Percentiles rank a stretch among this genome's conserved stretches.
Evolutionary conservation across 352 stramenopile species (phyloP).

Genomic region (Pythium apleroticum): DNA sequence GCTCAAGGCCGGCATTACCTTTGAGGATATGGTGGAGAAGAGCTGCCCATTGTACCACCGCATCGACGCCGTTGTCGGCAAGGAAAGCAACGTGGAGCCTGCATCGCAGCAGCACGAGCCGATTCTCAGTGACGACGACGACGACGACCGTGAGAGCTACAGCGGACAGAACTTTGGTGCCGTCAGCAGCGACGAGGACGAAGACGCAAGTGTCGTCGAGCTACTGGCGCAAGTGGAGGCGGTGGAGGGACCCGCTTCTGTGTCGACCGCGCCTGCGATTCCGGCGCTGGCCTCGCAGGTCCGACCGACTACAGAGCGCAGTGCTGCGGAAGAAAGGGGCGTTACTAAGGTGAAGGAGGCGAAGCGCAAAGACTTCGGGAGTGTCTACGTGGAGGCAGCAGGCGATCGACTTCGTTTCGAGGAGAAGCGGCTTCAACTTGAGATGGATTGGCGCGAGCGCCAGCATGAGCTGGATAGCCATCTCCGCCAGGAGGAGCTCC

Average conservation of each 20-base stretch:
- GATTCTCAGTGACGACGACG: neutral
- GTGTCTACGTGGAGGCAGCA: too few species aligned
- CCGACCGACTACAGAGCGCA: too few species aligned
- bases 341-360: too few species aligned
- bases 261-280: neutral
- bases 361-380: too few species aligned
- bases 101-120: neutral
- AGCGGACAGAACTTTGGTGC: neutral
- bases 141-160: neutral
- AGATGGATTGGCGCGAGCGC: too few species aligned
- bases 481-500: too few species aligned
- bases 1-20: neutral
- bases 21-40: conserved; percentile 7
- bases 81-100: conserved; percentile 3
- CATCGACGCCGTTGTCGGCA: neutral
- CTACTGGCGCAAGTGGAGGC: neutral
- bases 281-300: neutral
- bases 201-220: neutral
- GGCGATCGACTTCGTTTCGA: too few species aligned
- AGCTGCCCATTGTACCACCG: neutral
- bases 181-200: neutral
- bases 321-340: too few species aligned
- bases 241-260: too few species aligned
- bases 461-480: too few species aligned
- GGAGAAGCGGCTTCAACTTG: too few species aligned